Conservation (phyloP, 441 rosid species). For the Raphanus hybrid region DNA sequence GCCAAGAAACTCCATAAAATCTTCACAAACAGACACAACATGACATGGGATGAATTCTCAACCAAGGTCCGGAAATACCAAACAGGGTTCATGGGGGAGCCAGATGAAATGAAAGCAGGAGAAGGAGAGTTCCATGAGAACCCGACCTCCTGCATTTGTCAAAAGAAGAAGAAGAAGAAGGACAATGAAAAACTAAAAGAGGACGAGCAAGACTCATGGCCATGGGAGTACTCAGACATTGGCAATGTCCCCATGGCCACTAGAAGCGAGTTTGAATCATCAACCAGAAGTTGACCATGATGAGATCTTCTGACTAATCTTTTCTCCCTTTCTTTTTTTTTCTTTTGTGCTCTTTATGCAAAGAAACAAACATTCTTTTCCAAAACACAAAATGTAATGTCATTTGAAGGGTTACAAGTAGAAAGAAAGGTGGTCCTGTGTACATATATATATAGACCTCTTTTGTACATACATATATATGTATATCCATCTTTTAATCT, state of each 20-base stretch:
- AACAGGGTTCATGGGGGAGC: conserved; percentile 71
- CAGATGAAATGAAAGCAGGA: conserved; percentile 65
- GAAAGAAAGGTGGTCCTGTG: conserved; percentile 29
- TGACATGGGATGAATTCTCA: conserved; percentile 74
- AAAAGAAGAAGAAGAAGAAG: conserved; percentile 22
- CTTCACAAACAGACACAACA: conserved; percentile 55
- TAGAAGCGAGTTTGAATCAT: conserved; percentile 21
- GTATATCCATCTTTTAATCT: conserved; percentile 5
- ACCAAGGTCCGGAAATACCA: conserved; percentile 52
- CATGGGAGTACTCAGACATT: background rate
- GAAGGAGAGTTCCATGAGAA: conserved; percentile 73
- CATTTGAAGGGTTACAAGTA: conserved; percentile 20
- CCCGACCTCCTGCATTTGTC: conserved; percentile 70
- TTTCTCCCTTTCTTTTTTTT: background rate
- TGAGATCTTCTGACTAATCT: conserved; percentile 14
- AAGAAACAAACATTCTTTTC: background rate
- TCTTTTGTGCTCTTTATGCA: background rate
- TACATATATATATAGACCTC: conserved; percentile 15
- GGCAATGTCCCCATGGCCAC: conserved; percentile 33
- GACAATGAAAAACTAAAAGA: conserved; percentile 39
- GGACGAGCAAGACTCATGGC: conserved; percentile 52
- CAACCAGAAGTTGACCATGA: conserved; percentile 4
- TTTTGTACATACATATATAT: conserved; percentile 26
- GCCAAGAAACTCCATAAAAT: conserved; percentile 60
- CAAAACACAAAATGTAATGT: conserved; percentile 11